Base-by-base conservation (phyloP, 208 protist species). In the Leishmania tarentolae region DNA sequence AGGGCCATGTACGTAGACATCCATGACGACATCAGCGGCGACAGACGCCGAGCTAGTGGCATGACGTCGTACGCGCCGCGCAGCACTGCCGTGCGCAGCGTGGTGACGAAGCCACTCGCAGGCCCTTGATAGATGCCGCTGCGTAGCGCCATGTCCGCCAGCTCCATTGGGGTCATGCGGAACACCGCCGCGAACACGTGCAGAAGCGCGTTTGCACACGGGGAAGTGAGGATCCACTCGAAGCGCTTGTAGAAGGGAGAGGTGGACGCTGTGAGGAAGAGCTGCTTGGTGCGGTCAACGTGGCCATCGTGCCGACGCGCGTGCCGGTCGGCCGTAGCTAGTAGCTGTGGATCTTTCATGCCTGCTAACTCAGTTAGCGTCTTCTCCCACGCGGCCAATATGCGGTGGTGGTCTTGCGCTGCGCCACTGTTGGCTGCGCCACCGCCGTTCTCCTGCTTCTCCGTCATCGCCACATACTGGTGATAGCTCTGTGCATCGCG, bases 161-260 rank as follows among this genome's bases (percentile, higher is more conserved):
- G 76, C 81, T 93, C 88, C 56, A 96, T 90, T 57, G 89, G 81
- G 24, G 93, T 83, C 37, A 96, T 75, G 1, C 77, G 83, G 78
- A 95, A 94, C 7, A 81, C 84, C 15, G 72, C 68, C 6, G 93
- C 90, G 61, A 96, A 93, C 72, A 95, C 68, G 79, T 93, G 86
- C 76, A 96, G 84, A 21, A 96, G 81, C 74, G 91, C 89, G 85
- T 96, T 95, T 24, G 93, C 93, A 87, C 89, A 94, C 13, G 91
- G 91, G 31, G 91, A 94, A n/a, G 75, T 75, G 17, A 94, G 77
- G 46, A 94, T 85, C 75, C 84, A 80, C 71, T 86, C 87, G 74
- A 91, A 88, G 31, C 63, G 52, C 37, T 75, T 77, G 53, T 79
- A 66, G 79, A 92, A 92, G 0, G 88, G 81, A 4, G 92, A 91